Conservation (phyloP, 768 basidiomycete species). For the Tulasnella sp. region DNA sequence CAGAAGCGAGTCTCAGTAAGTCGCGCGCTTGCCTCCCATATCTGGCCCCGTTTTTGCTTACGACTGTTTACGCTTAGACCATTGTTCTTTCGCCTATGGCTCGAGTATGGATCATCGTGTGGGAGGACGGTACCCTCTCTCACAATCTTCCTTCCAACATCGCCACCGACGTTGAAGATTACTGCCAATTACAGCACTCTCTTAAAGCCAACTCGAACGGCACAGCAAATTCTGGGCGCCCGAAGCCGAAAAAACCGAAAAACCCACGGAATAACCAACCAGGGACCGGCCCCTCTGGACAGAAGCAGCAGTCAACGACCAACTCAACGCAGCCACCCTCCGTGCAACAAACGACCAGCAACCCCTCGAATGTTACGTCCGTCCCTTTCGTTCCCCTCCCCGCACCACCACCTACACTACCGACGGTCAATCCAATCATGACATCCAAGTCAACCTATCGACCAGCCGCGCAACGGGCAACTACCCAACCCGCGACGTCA, state of each 20-base stretch:
- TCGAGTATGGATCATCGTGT: conserved; percentile 14
- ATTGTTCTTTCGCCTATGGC: neutral
- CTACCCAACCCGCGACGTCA: neutral
- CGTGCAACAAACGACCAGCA: too few relatives aligned
- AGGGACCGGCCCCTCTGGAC: too few relatives aligned
- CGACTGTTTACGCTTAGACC: neutral
- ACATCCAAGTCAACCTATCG: neutral
- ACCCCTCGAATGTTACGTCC: too few relatives aligned
- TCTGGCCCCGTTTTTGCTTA: too few relatives aligned
- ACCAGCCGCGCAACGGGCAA: too few relatives aligned
- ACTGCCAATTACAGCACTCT: conserved; percentile 1
- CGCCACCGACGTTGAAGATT: neutral
- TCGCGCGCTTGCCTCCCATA: too few relatives aligned
- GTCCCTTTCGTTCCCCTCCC: too few relatives aligned
- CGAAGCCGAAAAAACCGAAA: too few relatives aligned
- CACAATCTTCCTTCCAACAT: conserved; percentile 7
- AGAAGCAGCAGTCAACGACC: too few relatives aligned
- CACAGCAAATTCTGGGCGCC: too few relatives aligned
- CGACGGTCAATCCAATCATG: neutral
- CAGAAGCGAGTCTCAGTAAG: neutral
- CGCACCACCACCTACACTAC: neutral
- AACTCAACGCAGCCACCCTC: neutral
- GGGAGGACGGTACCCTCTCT: neutral
- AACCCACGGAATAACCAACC: too few relatives aligned
- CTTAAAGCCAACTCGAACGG: neutral